phyloP scores from a whole-genome alignment of 768 basidiomycete genomes.

The Podaxis pistillaris region DNA sequence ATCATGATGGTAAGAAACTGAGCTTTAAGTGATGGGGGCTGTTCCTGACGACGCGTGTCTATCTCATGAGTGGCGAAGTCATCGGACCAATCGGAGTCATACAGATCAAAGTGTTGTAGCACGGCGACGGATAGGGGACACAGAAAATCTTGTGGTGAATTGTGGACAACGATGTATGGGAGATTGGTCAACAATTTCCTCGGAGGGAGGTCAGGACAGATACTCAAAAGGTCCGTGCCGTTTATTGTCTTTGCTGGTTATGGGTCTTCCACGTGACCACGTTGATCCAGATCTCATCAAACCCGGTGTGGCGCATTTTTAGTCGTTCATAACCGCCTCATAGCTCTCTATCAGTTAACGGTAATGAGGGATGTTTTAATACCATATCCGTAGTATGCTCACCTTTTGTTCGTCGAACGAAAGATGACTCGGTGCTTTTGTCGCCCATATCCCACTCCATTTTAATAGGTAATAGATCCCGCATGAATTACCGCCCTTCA shows the following conservation, averaged over 20 bases:
- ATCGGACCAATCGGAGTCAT: slow-evolving; percentile 8
- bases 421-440: background rate
- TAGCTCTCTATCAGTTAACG: background rate
- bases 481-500: background rate
- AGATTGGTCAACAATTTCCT: background rate
- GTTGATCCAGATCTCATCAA: background rate
- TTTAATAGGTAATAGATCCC: background rate
- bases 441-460: background rate
- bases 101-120: background rate
- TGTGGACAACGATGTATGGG: background rate
- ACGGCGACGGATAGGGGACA: background rate
- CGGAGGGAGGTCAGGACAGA: background rate
- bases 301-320: background rate
- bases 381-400: background rate
- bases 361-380: background rate
- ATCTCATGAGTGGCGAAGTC: background rate
- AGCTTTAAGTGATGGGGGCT: background rate
- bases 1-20: slow-evolving; percentile 8
- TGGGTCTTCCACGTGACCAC: background rate
- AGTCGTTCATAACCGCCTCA: background rate
- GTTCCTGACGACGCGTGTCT: slow-evolving; percentile 5
- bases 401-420: background rate
- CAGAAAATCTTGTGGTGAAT: background rate
- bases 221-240: background rate
- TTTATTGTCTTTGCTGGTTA: background rate